Conservation (phyloP, 805 yeast genomes). For the Lipomyces yamadae region DNA sequence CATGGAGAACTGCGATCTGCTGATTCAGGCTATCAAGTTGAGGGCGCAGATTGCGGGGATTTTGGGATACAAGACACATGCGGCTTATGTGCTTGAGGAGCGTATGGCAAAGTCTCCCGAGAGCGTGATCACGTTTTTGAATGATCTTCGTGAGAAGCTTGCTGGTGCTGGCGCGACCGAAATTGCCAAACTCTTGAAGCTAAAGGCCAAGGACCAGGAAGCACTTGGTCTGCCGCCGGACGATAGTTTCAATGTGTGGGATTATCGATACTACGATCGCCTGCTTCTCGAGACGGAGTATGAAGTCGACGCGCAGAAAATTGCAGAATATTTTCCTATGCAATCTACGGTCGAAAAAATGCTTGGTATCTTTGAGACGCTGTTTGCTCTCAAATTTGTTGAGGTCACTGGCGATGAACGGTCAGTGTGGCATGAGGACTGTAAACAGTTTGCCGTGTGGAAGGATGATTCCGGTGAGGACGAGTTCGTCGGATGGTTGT, state of each 20-base stretch:
- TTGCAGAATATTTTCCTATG: constrained; percentile 80
- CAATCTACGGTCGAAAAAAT: constrained; percentile 68
- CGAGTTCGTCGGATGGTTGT: constrained; percentile 75
- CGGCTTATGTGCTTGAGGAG: constrained; percentile 73
- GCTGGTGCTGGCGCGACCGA: constrained; percentile 65
- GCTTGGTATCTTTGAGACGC: constrained; percentile 70
- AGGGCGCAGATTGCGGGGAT: constrained; percentile 66
- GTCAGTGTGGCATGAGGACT: constrained; percentile 79
- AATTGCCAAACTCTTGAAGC: constrained; percentile 51
- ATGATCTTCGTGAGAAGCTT: constrained; percentile 63
- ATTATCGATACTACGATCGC: constrained; percentile 68
- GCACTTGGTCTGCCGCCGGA: constrained; percentile 52
- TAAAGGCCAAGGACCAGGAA: constrained; percentile 61
- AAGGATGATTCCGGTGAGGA: constrained; percentile 58
- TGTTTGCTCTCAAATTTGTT: constrained; percentile 71
- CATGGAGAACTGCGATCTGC: constrained; percentile 64
- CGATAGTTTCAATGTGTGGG: constrained; percentile 66
- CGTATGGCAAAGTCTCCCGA: constrained; percentile 77
- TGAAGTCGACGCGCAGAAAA: constrained; percentile 70
- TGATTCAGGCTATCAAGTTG: constrained; percentile 62
- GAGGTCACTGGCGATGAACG: constrained; percentile 51
- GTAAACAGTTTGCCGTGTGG: constrained; percentile 74
- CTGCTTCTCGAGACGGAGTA: constrained; percentile 68
- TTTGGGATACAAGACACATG: constrained; percentile 70
- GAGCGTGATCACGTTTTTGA: constrained; percentile 63